A percentile compares a stretch with the other conserved stretches of the same genome.
phyloP scores from a whole-genome alignment of 2,329 filamentous ascomycete species.

The Chrysoporthe austroafricana region DNA sequence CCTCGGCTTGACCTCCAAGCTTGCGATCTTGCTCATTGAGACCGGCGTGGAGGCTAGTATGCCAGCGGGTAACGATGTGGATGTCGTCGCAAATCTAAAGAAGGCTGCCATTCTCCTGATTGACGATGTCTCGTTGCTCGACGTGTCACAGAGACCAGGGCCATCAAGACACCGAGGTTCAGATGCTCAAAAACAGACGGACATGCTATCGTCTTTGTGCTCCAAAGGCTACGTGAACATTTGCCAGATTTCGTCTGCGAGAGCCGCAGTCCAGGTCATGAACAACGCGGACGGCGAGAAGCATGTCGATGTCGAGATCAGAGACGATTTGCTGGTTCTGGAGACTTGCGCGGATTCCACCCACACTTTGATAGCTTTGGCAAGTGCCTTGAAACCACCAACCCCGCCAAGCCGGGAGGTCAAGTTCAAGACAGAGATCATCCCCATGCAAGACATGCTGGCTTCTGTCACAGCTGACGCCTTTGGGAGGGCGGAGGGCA shows the following conservation, averaged over 20 bases:
- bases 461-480: constrained; percentile 89
- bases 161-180: constrained; percentile 40
- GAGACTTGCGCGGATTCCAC: constrained; percentile 98
- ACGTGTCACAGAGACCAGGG: constrained; percentile 45
- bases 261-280: constrained; percentile 64
- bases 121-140: constrained; percentile 65
- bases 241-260: constrained; percentile 83
- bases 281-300: constrained; percentile 62
- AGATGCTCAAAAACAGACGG: constrained; percentile 43
- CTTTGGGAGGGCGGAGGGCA: constrained; percentile 65
- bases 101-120: constrained; percentile 85
- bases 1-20: constrained; percentile 72
- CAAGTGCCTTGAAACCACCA: constrained; percentile 82
- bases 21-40: constrained; percentile 78
- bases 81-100: constrained; percentile 68
- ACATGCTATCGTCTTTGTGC: constrained; percentile 61
- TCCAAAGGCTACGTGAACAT: constrained; percentile 81
- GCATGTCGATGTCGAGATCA: constrained; percentile 77
- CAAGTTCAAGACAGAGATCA: constrained; percentile 85
- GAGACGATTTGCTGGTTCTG: constrained; percentile 83
- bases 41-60: constrained; percentile 71
- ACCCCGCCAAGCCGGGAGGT: constrained; percentile 78
- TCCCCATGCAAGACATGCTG: constrained; percentile 85
- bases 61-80: constrained; percentile 66
- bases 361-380: constrained; percentile 80